These are phyloP conservation scores for Solanum phureja DNA, from an alignment of 257 asterid species.

Conservation along the genomic window DNA sequence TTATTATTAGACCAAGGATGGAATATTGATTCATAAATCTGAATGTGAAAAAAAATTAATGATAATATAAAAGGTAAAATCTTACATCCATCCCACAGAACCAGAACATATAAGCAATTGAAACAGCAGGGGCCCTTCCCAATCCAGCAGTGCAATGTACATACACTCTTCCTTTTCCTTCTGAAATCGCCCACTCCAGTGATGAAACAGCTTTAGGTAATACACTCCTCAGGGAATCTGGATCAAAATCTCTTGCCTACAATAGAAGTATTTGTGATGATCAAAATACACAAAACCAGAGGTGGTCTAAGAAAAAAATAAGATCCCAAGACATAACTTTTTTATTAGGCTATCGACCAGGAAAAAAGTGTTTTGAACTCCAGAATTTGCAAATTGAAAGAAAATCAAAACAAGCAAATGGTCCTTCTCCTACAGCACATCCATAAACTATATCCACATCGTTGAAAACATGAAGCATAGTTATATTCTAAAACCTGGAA, in stretches of 20 bases:
- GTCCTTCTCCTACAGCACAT: not conserved
- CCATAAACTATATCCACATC: not conserved
- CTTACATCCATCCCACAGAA: constrained; percentile 69
- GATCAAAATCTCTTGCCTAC: constrained; percentile 93
- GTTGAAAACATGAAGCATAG: not conserved
- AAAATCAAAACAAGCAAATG: not conserved
- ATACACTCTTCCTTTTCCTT: constrained; percentile 73
- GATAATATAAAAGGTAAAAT: not conserved
- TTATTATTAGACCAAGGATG: not conserved
- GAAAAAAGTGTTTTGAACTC: not conserved
- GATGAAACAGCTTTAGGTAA: constrained; percentile 73
- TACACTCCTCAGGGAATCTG: constrained; percentile 72
- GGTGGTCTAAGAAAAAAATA: not conserved
- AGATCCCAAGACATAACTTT: not conserved
- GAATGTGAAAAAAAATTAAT: not conserved
- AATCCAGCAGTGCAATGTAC: constrained; percentile 96
- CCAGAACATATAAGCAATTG: constrained; percentile 95
- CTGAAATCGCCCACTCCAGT: constrained; percentile 64
- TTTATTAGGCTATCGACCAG: not conserved
- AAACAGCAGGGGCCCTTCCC: constrained; percentile 93
- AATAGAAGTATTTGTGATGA: not conserved
- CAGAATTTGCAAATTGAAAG: not conserved
- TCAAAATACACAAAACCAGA: not conserved
- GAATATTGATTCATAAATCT: not conserved
- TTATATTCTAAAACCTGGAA: not conserved